Conservation (phyloP, 75 land plant genomes). For the Pseudotsuga menziesii region DNA sequence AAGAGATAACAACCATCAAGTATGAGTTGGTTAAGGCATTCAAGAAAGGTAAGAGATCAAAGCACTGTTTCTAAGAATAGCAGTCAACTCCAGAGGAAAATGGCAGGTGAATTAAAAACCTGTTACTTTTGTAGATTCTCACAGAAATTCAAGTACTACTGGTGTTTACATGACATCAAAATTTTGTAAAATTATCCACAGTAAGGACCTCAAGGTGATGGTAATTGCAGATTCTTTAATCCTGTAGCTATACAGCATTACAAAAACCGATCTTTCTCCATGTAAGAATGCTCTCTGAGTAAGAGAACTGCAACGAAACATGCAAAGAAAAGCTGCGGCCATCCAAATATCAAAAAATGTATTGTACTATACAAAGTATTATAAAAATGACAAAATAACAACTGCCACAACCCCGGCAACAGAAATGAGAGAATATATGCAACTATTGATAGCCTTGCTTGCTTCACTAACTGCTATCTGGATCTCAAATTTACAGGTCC, state of each 20-base stretch:
- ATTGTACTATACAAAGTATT: not conserved
- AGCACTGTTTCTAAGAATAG: not conserved
- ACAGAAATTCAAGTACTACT: not conserved
- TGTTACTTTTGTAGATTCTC: not conserved
- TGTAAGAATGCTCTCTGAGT: too few relatives aligned
- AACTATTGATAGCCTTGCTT: too few relatives aligned
- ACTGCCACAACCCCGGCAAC: too few relatives aligned
- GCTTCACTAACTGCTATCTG: slow-evolving; percentile 25
- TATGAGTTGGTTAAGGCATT: not conserved
- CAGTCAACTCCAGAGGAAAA: not conserved
- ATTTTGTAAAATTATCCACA: not conserved
- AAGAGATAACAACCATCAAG: not conserved
- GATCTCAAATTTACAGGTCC: slow-evolving; percentile 39
- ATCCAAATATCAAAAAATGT: not conserved
- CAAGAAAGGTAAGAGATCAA: not conserved
- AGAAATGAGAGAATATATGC: too few relatives aligned
- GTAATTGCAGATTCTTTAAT: too few relatives aligned
- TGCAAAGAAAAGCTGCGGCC: slow-evolving; percentile 6
- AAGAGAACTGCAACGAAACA: not conserved
- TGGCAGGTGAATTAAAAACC: not conserved
- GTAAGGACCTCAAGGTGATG: not conserved
- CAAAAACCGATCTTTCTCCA: too few relatives aligned
- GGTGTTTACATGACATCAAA: not conserved
- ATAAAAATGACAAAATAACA: too few relatives aligned
- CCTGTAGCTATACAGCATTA: too few relatives aligned